A percentile compares a stretch with the other conserved stretches of the same genome.
Evolutionary conservation across 2,329 filamentous ascomycete genomes (phyloP).

Genomic region (Hymenotorrendiella dingleyae): DNA sequence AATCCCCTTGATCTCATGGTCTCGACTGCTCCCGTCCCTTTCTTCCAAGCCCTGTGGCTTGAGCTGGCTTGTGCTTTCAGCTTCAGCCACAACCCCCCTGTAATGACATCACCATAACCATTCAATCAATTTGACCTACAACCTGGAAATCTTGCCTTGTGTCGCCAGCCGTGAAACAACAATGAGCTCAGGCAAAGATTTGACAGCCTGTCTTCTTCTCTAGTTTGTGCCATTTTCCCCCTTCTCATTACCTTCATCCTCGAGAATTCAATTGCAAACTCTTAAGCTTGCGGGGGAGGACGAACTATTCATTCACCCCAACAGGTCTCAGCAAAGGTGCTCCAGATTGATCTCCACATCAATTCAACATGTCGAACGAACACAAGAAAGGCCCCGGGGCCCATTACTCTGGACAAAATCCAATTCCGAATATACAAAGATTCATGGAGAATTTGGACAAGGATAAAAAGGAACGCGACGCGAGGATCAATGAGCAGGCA

Average conservation of each 20-base stretch:
- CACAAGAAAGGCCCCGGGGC: slow-evolving; percentile 42
- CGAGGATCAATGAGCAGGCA: slow-evolving; percentile 56
- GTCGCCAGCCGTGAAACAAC: no score
- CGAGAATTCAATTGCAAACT: neutral
- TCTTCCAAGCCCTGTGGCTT: no score
- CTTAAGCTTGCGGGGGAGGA: neutral
- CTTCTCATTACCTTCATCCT: neutral
- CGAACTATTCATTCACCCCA: neutral
- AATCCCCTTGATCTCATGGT: no score
- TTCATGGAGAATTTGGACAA: slow-evolving; percentile 74
- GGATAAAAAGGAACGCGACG: slow-evolving; percentile 72
- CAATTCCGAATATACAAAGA: slow-evolving; percentile 80
- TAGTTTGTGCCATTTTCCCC: no score
- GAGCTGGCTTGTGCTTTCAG: no score
- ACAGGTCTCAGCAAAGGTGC: neutral
- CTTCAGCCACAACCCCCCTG: no score
- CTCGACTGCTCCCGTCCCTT: no score
- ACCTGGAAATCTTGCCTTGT: no score
- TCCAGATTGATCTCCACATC: neutral
- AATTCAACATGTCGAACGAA: neutral
- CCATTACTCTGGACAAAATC: slow-evolving; percentile 78
- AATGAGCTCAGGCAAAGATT: no score
- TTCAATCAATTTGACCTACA: no score
- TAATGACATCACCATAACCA: no score
- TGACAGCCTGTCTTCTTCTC: no score